These are phyloP conservation scores for Fusarium tjaetaba DNA, from an alignment of 2,329 filamentous ascomycete genomes.

Conservation along the genomic window DNA sequence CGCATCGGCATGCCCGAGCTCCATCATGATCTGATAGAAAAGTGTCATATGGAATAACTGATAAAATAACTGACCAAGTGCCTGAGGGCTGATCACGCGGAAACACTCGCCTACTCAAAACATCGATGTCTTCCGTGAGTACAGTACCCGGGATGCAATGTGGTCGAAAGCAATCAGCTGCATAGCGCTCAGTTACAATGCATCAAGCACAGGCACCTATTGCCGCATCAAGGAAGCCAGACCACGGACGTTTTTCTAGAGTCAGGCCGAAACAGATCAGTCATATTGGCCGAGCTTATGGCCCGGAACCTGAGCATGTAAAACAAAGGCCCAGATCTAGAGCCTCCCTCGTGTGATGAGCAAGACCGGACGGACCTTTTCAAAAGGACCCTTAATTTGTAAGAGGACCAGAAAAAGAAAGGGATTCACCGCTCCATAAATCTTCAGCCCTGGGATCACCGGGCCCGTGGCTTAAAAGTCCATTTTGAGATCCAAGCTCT, in stretches of 20 bases:
- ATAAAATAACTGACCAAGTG: conserved; percentile 9
- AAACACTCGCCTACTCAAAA: not conserved
- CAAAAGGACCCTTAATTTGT: conserved; percentile 16
- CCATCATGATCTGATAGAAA: conserved; percentile 25
- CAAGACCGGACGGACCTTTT: not conserved
- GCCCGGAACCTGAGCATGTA: not conserved
- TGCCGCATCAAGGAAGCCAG: not conserved
- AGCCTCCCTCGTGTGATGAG: conserved; percentile 2
- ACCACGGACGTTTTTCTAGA: not conserved
- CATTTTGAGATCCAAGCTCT: conserved; percentile 20
- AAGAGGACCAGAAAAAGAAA: not conserved
- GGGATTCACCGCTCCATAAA: conserved; percentile 13
- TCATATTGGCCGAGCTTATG: conserved; percentile 5
- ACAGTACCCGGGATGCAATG: not conserved
- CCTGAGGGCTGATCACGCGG: not conserved
- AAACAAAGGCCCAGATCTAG: not conserved
- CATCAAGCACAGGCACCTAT: conserved; percentile 1
- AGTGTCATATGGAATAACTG: not conserved
- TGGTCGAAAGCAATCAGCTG: conserved; percentile 19
- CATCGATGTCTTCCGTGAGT: not conserved
- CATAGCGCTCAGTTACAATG: conserved; percentile 26
- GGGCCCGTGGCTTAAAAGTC: conserved; percentile 1
- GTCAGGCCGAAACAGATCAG: conserved; percentile 4
- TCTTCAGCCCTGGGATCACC: conserved; percentile 11
- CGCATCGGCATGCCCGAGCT: conserved; percentile 22